Evolutionary conservation across 345 rosid genomes (phyloP).

Genomic region (Corchorus capsularis): DNA sequence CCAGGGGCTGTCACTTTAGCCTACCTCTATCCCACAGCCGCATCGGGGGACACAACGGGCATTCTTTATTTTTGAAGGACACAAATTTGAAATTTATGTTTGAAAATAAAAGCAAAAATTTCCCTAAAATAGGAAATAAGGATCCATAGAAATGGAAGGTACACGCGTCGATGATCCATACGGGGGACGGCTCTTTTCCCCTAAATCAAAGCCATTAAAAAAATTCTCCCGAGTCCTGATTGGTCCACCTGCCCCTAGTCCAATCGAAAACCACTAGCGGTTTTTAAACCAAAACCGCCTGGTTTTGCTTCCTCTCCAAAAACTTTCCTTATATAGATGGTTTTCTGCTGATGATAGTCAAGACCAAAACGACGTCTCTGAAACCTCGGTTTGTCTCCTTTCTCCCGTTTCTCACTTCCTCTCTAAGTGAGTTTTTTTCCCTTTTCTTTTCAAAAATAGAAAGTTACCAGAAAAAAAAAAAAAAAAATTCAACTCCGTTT

Average conservation of each 20-base stretch:
- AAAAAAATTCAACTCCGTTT: background rate
- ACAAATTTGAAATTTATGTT: background rate
- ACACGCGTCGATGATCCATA: constrained; percentile 29
- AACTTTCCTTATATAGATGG: constrained; percentile 27
- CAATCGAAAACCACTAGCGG: constrained; percentile 6
- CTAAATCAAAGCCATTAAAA: constrained; percentile 1
- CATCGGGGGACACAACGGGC: background rate
- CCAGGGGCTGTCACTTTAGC: background rate
- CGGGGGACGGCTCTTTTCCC: constrained; percentile 18
- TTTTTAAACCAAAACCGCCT: background rate
- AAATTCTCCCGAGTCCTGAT: background rate
- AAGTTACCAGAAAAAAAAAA: background rate
- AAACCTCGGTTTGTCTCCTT: constrained; percentile 27
- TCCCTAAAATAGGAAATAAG: background rate
- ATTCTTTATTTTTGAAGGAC: background rate
- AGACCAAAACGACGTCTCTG: constrained; percentile 27
- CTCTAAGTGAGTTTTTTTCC: constrained; percentile 12
- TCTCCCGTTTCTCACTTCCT: constrained; percentile 8
- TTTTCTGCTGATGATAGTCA: background rate
- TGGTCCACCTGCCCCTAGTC: constrained; percentile 22
- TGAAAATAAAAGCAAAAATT: background rate
- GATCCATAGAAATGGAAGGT: background rate
- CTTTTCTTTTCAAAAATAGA: constrained; percentile 4
- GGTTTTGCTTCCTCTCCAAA: background rate
- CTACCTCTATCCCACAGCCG: background rate